Conservation (phyloP, 106 monocot genomes). For the Gastrodia elata region DNA sequence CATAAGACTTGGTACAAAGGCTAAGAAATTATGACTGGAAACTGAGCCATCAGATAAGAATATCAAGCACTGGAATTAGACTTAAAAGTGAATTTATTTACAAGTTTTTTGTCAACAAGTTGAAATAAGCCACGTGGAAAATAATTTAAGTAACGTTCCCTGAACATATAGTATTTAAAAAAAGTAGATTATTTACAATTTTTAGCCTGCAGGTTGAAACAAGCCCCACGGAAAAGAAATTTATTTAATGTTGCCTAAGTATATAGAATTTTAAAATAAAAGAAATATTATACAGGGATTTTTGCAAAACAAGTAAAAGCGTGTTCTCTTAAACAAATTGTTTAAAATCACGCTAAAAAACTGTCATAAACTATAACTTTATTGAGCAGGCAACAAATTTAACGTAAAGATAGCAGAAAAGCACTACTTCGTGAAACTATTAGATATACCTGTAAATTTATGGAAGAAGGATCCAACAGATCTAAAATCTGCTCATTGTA, state of each 20-base stretch:
- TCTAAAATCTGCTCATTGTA: slow-evolving; percentile 97
- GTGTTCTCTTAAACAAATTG: background rate
- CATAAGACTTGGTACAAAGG: background rate
- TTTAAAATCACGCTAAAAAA: background rate
- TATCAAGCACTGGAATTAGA: background rate
- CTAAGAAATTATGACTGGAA: background rate
- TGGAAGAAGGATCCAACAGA: slow-evolving; percentile 68
- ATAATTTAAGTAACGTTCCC: background rate
- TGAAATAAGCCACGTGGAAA: background rate
- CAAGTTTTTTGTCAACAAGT: background rate
- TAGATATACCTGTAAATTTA: slow-evolving; percentile 70
- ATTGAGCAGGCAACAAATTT: background rate
- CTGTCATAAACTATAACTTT: background rate
- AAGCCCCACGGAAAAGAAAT: no score
- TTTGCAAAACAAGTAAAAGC: background rate
- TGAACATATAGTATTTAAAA: background rate
- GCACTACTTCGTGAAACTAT: background rate
- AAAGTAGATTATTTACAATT: background rate
- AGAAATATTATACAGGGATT: background rate
- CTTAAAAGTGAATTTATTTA: background rate
- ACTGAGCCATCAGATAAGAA: background rate
- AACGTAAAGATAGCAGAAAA: background rate
- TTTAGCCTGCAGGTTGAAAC: background rate
- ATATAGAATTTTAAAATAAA: background rate
- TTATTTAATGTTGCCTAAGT: background rate